Percentiles rank a stretch among this genome's conserved stretches.
phyloP scores from a whole-genome alignment of 345 rosid genomes.

The rapeseed (Brassica napus) region DNA sequence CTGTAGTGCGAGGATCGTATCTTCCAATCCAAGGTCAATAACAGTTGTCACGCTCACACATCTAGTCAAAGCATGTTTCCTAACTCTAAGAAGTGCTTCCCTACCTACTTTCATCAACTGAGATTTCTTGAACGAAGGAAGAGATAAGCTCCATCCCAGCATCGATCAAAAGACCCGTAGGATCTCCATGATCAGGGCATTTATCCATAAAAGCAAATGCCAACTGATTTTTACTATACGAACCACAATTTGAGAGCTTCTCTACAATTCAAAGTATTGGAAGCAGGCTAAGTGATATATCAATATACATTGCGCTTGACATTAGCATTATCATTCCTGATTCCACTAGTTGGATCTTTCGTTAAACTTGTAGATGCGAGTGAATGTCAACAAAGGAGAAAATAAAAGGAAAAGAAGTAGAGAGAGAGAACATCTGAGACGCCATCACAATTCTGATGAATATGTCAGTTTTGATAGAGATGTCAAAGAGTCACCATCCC shows the following conservation, averaged over 20 bases:
- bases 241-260: background rate
- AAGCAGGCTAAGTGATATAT: background rate
- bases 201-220: background rate
- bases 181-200: background rate
- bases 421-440: too few species aligned
- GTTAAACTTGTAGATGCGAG: slow-evolving; percentile 32
- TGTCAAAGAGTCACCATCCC: background rate
- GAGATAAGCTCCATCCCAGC: background rate
- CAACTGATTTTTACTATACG: background rate
- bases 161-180: background rate
- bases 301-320: background rate
- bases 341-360: slow-evolving; percentile 74
- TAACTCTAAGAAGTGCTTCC: background rate
- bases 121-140: background rate
- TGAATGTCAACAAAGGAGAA: too few species aligned
- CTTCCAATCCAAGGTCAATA: too few species aligned
- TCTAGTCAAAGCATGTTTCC: background rate
- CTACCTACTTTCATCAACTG: background rate
- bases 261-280: background rate
- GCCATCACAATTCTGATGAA: too few species aligned
- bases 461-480: too few species aligned
- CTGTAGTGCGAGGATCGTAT: too few species aligned
- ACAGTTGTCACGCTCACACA: too few species aligned
- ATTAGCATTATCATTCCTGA: slow-evolving; percentile 41
- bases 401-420: too few species aligned